Evolutionary conservation across 768 basidiomycete genomes (phyloP).

Genomic region (Sarcomyxa edulis): DNA sequence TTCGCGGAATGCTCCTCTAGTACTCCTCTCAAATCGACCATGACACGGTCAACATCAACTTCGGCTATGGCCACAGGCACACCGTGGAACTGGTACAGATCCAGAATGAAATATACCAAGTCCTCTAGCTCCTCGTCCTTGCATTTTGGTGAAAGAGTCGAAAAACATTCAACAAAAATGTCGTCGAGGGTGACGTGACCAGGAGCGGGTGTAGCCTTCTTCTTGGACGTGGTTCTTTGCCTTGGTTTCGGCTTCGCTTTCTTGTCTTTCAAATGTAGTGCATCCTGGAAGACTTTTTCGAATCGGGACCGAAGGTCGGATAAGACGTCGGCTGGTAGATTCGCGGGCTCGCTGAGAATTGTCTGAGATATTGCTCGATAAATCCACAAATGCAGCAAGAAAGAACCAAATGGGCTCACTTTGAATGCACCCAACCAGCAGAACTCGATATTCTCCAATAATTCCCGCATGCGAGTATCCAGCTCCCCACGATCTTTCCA

Average conservation of each 20-base stretch:
- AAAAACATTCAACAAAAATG: conserved; percentile 79
- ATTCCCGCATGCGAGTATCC: conserved; percentile 68
- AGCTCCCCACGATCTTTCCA: conserved; percentile 77
- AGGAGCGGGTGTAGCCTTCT: conserved; percentile 24
- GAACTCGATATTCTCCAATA: conserved; percentile 86
- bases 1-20: conserved; percentile 67
- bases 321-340: conserved; percentile 39
- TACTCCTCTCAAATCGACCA: conserved; percentile 71
- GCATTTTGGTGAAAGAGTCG: conserved; percentile 74
- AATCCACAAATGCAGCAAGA: neutral
- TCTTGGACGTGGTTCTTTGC: conserved; percentile 27
- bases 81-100: conserved; percentile 92
- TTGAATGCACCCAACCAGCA: conserved; percentile 98
- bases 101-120: conserved; percentile 87
- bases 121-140: conserved; percentile 95
- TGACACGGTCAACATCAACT: conserved; percentile 88
- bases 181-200: conserved; percentile 61
- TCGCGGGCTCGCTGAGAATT: conserved; percentile 48
- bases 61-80: conserved; percentile 85
- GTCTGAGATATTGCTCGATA: conserved; percentile 35
- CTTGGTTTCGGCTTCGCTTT: conserved; percentile 38
- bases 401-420: conserved; percentile 40
- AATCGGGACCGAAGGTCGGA: conserved; percentile 59
- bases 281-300: conserved; percentile 71
- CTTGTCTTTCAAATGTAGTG: conserved; percentile 56